Evolutionary conservation across 495 filamentous ascomycete species (phyloP), one percentile per base, ranked within the genome.

Genomic region (Penicillium goetzii): DNA sequence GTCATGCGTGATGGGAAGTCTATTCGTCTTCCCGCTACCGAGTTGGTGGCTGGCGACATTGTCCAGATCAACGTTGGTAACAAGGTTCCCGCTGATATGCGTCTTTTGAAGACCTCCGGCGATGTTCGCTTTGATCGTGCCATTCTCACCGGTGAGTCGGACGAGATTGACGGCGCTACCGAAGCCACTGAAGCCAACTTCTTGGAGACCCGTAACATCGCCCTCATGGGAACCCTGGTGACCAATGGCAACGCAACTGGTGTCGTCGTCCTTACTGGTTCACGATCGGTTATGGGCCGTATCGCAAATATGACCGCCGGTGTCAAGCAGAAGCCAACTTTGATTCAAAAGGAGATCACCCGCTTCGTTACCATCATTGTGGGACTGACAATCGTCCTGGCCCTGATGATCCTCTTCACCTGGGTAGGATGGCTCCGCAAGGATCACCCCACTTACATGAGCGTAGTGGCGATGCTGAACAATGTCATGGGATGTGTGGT

Each of bases 51-150:
- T 6, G 90, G 90, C 9, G 89, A 92, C 65, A 72, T 92, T 9
- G 75, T 91, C 0, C 72, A 81, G 51, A 83, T 93, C 64, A 85
- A 84, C 50, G 80, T 85, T 2, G 90, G 90, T 12, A 88, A 90
- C 71, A 90, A 89, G 64, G 75, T 92, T 0, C 88, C 89, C 0
- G 90, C 90, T 0, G 90, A 92, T 68, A 80, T 92, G 58, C 84
- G 89, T 26, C 85, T 92, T 61, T 63, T 89, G 11, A 77, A 87
- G 30, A 83, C 83, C 41, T 89, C 86, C 0, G 83, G 82, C 0
- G 90, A 92, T 74, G 81, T 86, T 25, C 87, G 86, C 63, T 89
- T 93, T 68, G 90, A 93, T 66, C 81, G 89, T 23, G 84, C 87
- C 1, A 87, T 93, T 47, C 75, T 92, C 5, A 93, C 89, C 7